Conservation (phyloP, 768 basidiomycete species). For the Panaeolus cyanescens region DNA sequence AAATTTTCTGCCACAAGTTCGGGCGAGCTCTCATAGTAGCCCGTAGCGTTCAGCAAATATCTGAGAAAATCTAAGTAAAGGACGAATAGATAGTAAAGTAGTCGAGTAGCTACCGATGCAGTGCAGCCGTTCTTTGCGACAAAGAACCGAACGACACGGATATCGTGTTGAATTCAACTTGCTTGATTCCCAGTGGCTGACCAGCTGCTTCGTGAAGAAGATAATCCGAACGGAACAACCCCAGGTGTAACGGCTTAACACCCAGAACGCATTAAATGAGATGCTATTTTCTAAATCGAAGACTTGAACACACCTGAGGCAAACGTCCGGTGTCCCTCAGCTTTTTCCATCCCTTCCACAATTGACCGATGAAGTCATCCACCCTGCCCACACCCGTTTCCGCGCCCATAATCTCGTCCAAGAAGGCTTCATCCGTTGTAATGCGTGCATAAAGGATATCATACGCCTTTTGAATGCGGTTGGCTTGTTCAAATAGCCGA, state of each 20-base stretch:
- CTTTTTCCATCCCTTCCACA: constrained; percentile 87
- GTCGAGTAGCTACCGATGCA: constrained; percentile 66
- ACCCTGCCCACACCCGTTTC: constrained; percentile 75
- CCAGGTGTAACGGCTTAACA: constrained; percentile 77
- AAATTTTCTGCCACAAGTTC: constrained; percentile 56
- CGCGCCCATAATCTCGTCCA: constrained; percentile 85
- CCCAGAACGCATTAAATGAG: not conserved
- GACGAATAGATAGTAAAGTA: not conserved
- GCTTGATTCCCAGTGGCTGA: constrained; percentile 61
- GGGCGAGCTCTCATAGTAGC: constrained; percentile 65
- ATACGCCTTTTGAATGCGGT: constrained; percentile 71
- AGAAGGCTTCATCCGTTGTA: constrained; percentile 74
- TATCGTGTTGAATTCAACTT: constrained; percentile 99
- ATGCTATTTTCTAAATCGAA: not conserved
- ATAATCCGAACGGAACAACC: constrained; percentile 95
- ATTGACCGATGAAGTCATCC: constrained; percentile 81
- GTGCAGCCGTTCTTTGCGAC: constrained; percentile 61
- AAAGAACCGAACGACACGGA: constrained; percentile 88
- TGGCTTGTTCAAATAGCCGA: constrained; percentile 63
- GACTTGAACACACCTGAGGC: constrained; percentile 35
- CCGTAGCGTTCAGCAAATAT: constrained; percentile 64
- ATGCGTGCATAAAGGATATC: constrained; percentile 86
- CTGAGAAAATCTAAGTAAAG: constrained; percentile 35
- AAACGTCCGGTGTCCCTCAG: constrained; percentile 61
- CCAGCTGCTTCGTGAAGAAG: constrained; percentile 64